phyloP scores from a whole-genome alignment of 2,329 filamentous ascomycete genomes.

The Calcarisporium arbuscula region DNA sequence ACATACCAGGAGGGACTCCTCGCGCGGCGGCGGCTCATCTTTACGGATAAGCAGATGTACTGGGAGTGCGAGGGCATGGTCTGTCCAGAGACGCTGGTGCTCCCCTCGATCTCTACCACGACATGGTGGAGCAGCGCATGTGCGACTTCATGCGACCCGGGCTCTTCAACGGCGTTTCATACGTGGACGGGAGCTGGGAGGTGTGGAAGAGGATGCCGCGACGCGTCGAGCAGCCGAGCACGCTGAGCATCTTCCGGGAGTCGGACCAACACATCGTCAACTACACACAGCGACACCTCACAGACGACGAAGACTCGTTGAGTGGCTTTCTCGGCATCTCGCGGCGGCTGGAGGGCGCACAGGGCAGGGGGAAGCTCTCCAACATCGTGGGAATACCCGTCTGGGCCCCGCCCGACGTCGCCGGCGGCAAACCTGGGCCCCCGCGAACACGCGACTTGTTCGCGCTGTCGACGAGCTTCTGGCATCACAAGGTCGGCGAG shows the following conservation, averaged over 20 bases:
- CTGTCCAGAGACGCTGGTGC: slow-evolving; percentile 26
- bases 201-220: slow-evolving; percentile 25
- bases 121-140: slow-evolving; percentile 26
- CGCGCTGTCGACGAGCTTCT: slow-evolving; percentile 27
- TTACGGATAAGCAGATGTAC: slow-evolving; percentile 32
- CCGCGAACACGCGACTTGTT: slow-evolving; percentile 26
- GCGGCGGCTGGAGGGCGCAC: slow-evolving; percentile 22
- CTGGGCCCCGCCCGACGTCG: slow-evolving; percentile 18
- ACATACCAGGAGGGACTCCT: slow-evolving; percentile 33
- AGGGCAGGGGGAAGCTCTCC: slow-evolving; percentile 22
- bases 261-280: slow-evolving; percentile 25
- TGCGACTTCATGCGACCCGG: slow-evolving; percentile 28
- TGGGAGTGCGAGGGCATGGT: slow-evolving; percentile 33
- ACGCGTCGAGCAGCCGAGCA: slow-evolving; percentile 22
- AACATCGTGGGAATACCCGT: slow-evolving; percentile 25
- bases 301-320: slow-evolving; percentile 25
- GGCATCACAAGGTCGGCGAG: slow-evolving; percentile 24
- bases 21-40: slow-evolving; percentile 29
- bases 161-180: slow-evolving; percentile 27
- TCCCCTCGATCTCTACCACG: slow-evolving; percentile 25
- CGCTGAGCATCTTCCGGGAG: slow-evolving; percentile 28
- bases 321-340: slow-evolving; percentile 24
- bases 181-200: slow-evolving; percentile 28
- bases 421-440: slow-evolving; percentile 11
- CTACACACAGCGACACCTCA: slow-evolving; percentile 23